Percentiles rank a stretch among this genome's conserved stretches.
Evolutionary conservation across 495 filamentous ascomycete genomes (phyloP).

Genomic region (Annulohypoxylon maeteangense): DNA sequence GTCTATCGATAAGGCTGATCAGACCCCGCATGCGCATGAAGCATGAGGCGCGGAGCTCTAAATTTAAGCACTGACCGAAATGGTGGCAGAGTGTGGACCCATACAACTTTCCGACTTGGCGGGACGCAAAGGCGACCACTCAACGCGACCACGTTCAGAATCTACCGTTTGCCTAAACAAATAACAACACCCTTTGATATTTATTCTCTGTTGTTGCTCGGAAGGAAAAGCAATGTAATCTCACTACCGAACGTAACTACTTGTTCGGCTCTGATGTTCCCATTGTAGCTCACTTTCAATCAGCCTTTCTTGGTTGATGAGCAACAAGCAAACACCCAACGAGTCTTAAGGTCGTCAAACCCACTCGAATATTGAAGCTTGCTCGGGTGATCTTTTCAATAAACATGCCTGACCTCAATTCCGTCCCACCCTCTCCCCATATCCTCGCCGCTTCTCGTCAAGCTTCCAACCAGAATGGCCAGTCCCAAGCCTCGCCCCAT

Average conservation of each 20-base stretch:
- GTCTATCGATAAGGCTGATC: conserved; percentile 27
- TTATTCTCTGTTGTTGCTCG: neutral
- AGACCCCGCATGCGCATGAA: conserved; percentile 26
- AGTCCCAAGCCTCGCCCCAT: conserved; percentile 43
- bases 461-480: conserved; percentile 33
- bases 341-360: neutral
- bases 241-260: neutral
- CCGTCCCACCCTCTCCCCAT: conserved; percentile 66
- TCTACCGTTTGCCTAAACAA: conserved; percentile 24
- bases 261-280: conserved; percentile 15
- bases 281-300: neutral
- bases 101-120: conserved; percentile 6
- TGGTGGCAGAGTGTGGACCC: neutral
- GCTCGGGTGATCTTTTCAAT: neutral
- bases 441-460: conserved; percentile 52
- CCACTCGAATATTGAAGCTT: conserved; percentile 1
- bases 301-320: conserved; percentile 10
- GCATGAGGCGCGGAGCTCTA: conserved; percentile 5
- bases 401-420: conserved; percentile 68
- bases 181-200: conserved; percentile 10
- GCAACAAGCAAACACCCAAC: neutral
- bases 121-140: conserved; percentile 24
- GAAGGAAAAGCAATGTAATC: conserved; percentile 16
- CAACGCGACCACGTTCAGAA: conserved; percentile 35
- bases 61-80: neutral